Conservation (phyloP, 768 basidiomycete genomes). For the Boletus reticuloceps region DNA sequence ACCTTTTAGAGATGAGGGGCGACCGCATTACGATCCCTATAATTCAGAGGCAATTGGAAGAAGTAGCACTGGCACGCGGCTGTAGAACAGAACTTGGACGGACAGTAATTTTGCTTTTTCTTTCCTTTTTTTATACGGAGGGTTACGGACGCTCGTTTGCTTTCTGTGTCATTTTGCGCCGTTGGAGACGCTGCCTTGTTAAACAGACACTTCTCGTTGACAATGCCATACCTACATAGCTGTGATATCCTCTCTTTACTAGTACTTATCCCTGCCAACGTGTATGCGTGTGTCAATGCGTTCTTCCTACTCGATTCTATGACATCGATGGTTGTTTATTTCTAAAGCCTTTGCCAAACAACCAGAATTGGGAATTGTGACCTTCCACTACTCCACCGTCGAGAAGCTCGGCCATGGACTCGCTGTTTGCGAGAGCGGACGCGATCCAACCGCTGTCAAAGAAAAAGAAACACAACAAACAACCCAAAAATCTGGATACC, state of each 20-base stretch:
- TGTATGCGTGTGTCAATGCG: neutral
- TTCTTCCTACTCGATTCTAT: too few species aligned
- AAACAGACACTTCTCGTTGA: conserved; percentile 3
- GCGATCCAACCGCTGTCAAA: conserved; percentile 49
- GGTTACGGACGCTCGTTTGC: conserved; percentile 8
- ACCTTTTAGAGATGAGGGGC: conserved; percentile 36
- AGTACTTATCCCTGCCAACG: neutral
- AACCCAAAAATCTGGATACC: conserved; percentile 24
- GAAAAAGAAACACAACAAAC: conserved; percentile 29
- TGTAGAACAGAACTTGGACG: conserved; percentile 18
- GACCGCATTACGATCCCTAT: conserved; percentile 27
- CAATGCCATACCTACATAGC: conserved; percentile 4
- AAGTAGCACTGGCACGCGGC: conserved; percentile 21
- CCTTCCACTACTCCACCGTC: neutral
- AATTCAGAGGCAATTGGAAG: conserved; percentile 22
- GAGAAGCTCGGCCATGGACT: conserved; percentile 44
- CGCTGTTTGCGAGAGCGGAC: conserved; percentile 69
- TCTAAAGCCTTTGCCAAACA: conserved; percentile 15
- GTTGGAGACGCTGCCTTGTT: conserved; percentile 4
- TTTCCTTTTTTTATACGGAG: neutral
- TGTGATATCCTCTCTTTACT: conserved; percentile 3
- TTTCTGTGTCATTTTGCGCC: neutral
- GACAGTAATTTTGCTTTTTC: neutral
- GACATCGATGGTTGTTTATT: conserved; percentile 20
- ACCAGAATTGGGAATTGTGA: neutral